These are phyloP conservation scores for Nemania bipapillata DNA, from an alignment of 2,329 filamentous ascomycete species.

Conservation along the genomic window DNA sequence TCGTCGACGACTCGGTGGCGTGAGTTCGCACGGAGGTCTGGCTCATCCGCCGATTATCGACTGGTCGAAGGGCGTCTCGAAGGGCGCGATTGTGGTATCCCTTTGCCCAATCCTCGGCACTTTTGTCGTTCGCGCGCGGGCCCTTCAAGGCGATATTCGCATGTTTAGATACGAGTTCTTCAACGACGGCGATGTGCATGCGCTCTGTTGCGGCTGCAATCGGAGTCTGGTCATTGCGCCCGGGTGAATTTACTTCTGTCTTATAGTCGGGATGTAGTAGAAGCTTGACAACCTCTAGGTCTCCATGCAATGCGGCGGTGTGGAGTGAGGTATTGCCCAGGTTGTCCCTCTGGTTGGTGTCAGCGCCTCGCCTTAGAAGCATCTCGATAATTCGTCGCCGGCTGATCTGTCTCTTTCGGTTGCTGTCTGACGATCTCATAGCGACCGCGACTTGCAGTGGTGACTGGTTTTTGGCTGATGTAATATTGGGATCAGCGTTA, in stretches of 20 bases:
- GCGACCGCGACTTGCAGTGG: slow-evolving; percentile 11
- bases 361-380: background rate
- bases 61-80: slow-evolving; percentile 8
- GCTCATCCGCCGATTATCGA: slow-evolving; percentile 2
- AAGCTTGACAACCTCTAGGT: background rate
- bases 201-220: slow-evolving; percentile 3
- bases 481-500: slow-evolving; percentile 6
- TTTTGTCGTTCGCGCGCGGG: background rate
- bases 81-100: slow-evolving; percentile 12
- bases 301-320: slow-evolving; percentile 12
- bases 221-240: slow-evolving; percentile 12
- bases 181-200: background rate
- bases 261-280: slow-evolving; percentile 9
- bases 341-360: slow-evolving; percentile 8
- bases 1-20: background rate
- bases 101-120: slow-evolving; percentile 19
- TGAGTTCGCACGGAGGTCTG: background rate
- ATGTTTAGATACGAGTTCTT: slow-evolving; percentile 9
- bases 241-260: slow-evolving; percentile 1
- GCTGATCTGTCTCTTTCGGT: background rate
- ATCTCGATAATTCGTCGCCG: slow-evolving; percentile 13
- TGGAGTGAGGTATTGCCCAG: slow-evolving; percentile 16
- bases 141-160: slow-evolving; percentile 6
- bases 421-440: slow-evolving; percentile 12
- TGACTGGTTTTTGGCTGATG: slow-evolving; percentile 13